phyloP scores from a whole-genome alignment of 2,329 filamentous ascomycete species.

The Hypoxylon sp. region DNA sequence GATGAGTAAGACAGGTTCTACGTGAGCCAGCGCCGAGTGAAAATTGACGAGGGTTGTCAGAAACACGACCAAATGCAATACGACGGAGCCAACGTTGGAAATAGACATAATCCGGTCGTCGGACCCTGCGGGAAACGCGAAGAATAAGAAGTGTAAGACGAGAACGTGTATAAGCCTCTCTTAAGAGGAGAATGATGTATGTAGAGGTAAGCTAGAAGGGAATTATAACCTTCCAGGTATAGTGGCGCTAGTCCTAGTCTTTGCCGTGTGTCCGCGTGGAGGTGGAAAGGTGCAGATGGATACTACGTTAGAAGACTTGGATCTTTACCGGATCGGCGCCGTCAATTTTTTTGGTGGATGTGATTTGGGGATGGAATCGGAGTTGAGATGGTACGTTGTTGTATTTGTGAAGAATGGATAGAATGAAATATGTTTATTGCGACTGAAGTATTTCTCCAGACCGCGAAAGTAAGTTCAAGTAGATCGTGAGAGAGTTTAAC shows the following conservation, averaged over 20 bases:
- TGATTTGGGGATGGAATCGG: conserved; percentile 3
- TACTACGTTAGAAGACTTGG: conserved; percentile 27
- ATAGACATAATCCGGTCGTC: conserved; percentile 56
- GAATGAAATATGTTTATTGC: too few relatives aligned
- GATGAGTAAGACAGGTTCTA: conserved; percentile 57
- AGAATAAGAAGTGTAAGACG: neutral
- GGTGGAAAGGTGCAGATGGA: conserved; percentile 8
- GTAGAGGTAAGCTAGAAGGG: neutral
- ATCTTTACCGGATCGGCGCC: conserved; percentile 17
- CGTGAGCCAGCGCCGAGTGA: conserved; percentile 58
- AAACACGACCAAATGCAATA: conserved; percentile 62
- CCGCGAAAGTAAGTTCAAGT: neutral
- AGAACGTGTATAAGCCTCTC: neutral
- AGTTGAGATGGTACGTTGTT: conserved; percentile 3
- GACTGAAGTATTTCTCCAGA: too few relatives aligned
- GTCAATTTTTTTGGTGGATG: conserved; percentile 3
- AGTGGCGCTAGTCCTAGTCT: conserved; percentile 10
- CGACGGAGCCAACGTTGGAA: conserved; percentile 59
- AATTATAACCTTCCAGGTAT: conserved; percentile 1
- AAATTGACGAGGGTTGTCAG: conserved; percentile 63
- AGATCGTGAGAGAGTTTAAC: too few relatives aligned
- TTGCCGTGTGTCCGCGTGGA: conserved; percentile 15
- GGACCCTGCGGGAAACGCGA: conserved; percentile 12
- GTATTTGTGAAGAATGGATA: too few relatives aligned
- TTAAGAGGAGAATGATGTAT: conserved; percentile 8